These are phyloP conservation scores for Flaveria floridana DNA, from an alignment of 140 eudicot species.

Conservation along the genomic window DNA sequence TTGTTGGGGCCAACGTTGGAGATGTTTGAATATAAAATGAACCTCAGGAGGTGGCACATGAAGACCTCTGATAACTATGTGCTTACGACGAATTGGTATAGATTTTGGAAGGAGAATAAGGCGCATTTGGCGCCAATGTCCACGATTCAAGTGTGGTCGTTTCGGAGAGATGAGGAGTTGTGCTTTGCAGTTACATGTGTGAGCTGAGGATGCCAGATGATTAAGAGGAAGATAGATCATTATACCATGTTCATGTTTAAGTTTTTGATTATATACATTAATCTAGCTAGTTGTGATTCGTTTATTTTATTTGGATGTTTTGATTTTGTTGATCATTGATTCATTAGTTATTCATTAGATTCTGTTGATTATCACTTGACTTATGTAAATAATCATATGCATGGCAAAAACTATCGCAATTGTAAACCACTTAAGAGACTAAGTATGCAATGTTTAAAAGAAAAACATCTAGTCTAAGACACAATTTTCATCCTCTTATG, in stretches of 20 bases:
- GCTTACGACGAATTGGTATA: conserved; percentile 19
- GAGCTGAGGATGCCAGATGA: background rate
- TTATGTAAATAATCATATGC: no score
- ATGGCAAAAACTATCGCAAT: background rate
- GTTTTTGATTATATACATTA: no score
- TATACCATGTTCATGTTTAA: no score
- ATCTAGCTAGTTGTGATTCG: no score
- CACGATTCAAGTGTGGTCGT: conserved; percentile 33
- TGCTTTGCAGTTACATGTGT: conserved; percentile 24
- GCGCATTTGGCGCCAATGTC: background rate
- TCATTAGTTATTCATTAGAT: no score
- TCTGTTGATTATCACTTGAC: no score
- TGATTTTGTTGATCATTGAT: no score
- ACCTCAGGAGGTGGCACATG: conserved; percentile 1
- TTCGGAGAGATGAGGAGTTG: conserved; percentile 14
- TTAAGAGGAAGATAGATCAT: background rate
- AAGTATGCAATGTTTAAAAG: background rate
- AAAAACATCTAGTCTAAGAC: background rate
- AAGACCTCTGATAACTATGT: background rate
- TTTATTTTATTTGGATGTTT: no score
- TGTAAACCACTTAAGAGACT: background rate
- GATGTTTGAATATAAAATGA: background rate
- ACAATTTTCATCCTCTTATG: background rate
- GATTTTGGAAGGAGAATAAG: conserved; percentile 5
- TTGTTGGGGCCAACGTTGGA: conserved; percentile 24